Evolutionary conservation across 352 stramenopile species (phyloP), one percentile per base, ranked within the genome.

Genomic region (Globisporangium sylvaticum): DNA sequence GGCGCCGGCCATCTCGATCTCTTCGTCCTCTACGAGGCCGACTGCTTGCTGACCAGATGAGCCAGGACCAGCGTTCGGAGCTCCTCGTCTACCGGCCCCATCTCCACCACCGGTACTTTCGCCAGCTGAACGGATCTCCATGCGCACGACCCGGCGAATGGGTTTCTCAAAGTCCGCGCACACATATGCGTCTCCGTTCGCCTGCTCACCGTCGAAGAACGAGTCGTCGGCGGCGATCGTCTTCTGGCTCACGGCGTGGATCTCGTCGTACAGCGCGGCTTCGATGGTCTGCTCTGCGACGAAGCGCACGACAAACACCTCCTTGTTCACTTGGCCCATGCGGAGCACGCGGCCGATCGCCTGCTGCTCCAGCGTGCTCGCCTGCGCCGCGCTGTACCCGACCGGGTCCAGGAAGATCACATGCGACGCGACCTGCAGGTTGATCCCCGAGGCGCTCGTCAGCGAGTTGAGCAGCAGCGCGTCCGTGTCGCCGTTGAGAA

Each of bases 371-470:
- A 95, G 70, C 18, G 87, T 83, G 37, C 79, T 89, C 34, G 83
- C 88, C 58, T 96, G 85, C n/a, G 77, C 79, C 1, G 83, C 75
- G 53, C 77, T 91, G 52, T 74, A 84, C 10, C 88, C 85, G 10
- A 91, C 81, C 1, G 85, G 84, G 53, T 96, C 88, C 7, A 96
- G 58, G 65, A 96, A 89, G 48, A 95, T 82, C 25, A 95, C 81
- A 46, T 94, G 88, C 7, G 84, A 92, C 18, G 88, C 88, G 54
- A 90, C 79, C 62, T 95, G 87, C 44, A 96, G 68, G 57, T 96
- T 96, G 71, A 92, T 94, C 7, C 87, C 88, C 25, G 84, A 92
- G 18, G 88, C 87, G 61, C 87, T 95, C 44, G 81, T 91, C 39
- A 92, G 78, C 57, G 87, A 87, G 62, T 93, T 90, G 44, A 95